A percentile compares a stretch with the other conserved stretches of the same genome.
These are phyloP conservation scores for Fusarium solani-melongenae DNA, from an alignment of 2,329 filamentous ascomycete genomes.

Conservation along the genomic window DNA sequence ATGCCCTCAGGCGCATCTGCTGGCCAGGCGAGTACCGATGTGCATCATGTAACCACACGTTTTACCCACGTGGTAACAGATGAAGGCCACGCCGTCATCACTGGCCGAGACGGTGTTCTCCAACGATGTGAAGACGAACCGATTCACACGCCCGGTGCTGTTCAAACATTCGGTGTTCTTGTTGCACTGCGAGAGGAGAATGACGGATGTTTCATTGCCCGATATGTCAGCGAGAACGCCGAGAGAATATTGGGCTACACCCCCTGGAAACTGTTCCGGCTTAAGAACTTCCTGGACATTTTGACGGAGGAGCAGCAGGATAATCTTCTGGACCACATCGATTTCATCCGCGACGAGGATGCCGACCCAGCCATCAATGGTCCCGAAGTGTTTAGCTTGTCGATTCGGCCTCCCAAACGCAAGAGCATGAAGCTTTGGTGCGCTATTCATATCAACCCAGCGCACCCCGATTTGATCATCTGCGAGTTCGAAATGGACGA, in stretches of 20 bases:
- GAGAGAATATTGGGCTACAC: conserved; percentile 79
- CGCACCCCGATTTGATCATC: conserved; percentile 77
- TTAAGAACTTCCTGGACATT: conserved; percentile 84
- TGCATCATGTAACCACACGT: conserved; percentile 72
- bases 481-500: conserved; percentile 92
- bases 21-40: conserved; percentile 44
- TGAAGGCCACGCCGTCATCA: conserved; percentile 84
- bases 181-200: conserved; percentile 78
- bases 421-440: conserved; percentile 82
- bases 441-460: conserved; percentile 80
- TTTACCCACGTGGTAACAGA: conserved; percentile 83
- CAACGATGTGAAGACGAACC: conserved; percentile 92
- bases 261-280: conserved; percentile 78
- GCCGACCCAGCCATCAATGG: conserved; percentile 80
- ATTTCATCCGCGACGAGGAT: conserved; percentile 87
- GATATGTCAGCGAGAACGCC: conserved; percentile 85
- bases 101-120: conserved; percentile 77
- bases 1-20: conserved; percentile 32
- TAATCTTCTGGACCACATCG: conserved; percentile 85
- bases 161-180: conserved; percentile 84
- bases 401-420: conserved; percentile 69
- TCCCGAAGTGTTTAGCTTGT: conserved; percentile 86
- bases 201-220: conserved; percentile 75
- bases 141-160: conserved; percentile 85
- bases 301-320: conserved; percentile 86